Base-by-base conservation (phyloP, 805 yeast species). In the Teunomyces funiuensis region DNA sequence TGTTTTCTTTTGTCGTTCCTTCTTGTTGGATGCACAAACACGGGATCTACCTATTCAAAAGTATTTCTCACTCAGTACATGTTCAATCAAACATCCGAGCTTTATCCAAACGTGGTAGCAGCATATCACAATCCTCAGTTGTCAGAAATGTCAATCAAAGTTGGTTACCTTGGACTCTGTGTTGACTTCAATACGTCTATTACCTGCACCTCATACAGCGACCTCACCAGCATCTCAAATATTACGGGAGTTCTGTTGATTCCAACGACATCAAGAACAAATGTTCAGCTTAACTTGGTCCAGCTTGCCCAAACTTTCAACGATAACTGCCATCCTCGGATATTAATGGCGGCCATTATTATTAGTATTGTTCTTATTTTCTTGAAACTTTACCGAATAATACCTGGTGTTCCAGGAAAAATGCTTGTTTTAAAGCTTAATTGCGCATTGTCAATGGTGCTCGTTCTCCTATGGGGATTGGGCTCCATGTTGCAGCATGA, bases 401-500 rank as follows among this genome's bases (percentile, higher is more conserved):
- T 80, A 4, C 84, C 85, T 1, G 64, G 70, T 10, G 46, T 80
- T 9, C 88, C 88, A 3, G 61, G 66, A 11, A 63, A 60, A 28
- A 19, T 55, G 52, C 44, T 49, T 51, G 4, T 74, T 19, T 60
- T 74, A 14, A 22, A 37, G 14, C 23, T 37, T 22, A 37, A 42
- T 10, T 31, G 19, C 19, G 34, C 25, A 18, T 15, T 31, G n/a
- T 13, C 34, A 10, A 17, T 31, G 22, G 57, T 69, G 0, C 44
- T 63, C 0, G 49, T 69, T 34, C 54, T 81, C 3, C 31, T 80
- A 2, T 81, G 85, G 84, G 86, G 85, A 0, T 59, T 80, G 20
- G 85, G 85, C 2, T 68, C 85, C 0, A 80, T 82, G 76, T 73
- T 85, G 66, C 73, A 74, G 37, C 80, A 79, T 50, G 79, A 81